Conservation (phyloP, 495 filamentous ascomycete species). For the Antarctomyces pellizariae region DNA sequence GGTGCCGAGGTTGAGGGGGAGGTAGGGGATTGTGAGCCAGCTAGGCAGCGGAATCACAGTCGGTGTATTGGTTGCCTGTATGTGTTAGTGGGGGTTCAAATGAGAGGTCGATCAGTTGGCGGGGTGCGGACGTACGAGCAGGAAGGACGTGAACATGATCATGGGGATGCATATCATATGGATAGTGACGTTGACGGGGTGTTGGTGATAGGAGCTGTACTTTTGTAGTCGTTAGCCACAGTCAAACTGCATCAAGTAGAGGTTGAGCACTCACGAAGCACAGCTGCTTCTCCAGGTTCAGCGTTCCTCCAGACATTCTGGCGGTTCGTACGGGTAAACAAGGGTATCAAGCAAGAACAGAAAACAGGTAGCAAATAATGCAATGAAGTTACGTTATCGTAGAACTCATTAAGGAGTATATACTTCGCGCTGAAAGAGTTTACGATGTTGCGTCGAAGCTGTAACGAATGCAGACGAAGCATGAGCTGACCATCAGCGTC, state of each 20-base stretch:
- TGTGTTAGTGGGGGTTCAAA: slow-evolving; percentile 2
- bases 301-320: slow-evolving; percentile 17
- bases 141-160: slow-evolving; percentile 55
- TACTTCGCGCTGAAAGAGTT: no score
- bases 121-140: slow-evolving; percentile 35
- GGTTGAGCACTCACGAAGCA: slow-evolving; percentile 17
- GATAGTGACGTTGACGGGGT: slow-evolving; percentile 72
- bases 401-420: no score
- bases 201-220: slow-evolving; percentile 92
- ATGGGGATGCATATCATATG: slow-evolving; percentile 78
- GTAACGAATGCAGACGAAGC: no score
- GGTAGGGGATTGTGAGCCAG: slow-evolving; percentile 43
- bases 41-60: slow-evolving; percentile 45
- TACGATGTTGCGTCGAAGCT: no score
- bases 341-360: background rate
- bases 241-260: background rate
- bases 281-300: slow-evolving; percentile 26
- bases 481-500: no score
- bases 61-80: slow-evolving; percentile 54
- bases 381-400: no score
- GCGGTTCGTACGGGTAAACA: slow-evolving; percentile 1
- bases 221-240: slow-evolving; percentile 16
- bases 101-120: slow-evolving; percentile 1
- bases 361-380: background rate
- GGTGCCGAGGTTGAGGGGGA: slow-evolving; percentile 64